These are phyloP conservation scores for Dissophora ornata DNA, from an alignment of 192 early-diverging fungal genomes.

Conservation along the genomic window DNA sequence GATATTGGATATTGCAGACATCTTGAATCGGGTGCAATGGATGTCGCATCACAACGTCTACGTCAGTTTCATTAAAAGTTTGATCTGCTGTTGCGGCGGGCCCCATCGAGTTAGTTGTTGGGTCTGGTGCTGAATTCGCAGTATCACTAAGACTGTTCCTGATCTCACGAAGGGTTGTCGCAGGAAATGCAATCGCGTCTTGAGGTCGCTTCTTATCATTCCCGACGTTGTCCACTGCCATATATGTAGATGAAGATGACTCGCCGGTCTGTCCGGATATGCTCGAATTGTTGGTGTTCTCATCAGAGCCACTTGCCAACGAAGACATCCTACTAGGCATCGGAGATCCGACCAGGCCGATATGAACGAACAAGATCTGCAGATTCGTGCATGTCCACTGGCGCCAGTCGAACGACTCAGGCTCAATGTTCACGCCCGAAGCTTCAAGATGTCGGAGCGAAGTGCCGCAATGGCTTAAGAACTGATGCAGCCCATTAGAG, in stretches of 20 bases:
- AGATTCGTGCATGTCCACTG: slow-evolving; percentile 42
- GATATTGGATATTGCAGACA: slow-evolving; percentile 26
- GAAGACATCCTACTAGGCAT: not conserved
- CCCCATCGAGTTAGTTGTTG: too few species aligned
- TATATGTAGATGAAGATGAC: not conserved
- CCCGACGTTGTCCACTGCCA: not conserved
- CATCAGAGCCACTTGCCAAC: not conserved
- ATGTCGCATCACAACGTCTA: slow-evolving; percentile 11
- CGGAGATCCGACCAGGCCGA: slow-evolving; percentile 29
- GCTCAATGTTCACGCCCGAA: slow-evolving; percentile 36
- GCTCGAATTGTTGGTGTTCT: not conserved
- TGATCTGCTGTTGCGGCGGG: too few species aligned
- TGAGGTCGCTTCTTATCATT: slow-evolving; percentile 8
- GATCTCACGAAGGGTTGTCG: too few species aligned
- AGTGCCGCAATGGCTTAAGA: slow-evolving; percentile 17
- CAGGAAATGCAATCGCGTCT: not conserved
- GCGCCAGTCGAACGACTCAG: slow-evolving; percentile 23
- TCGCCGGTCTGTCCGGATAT: not conserved
- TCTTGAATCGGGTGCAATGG: slow-evolving; percentile 37
- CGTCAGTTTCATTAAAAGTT: not conserved
- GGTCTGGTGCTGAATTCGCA: not conserved
- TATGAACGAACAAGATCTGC: slow-evolving; percentile 39
- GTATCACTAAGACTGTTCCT: not conserved
- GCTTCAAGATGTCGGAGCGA: slow-evolving; percentile 37
- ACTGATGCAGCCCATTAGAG: slow-evolving; percentile 28